Evolutionary conservation across 1,284 basidiomycete genomes (phyloP), one percentile per base, ranked within the genome.

Genomic region (Ustilago sp.): DNA sequence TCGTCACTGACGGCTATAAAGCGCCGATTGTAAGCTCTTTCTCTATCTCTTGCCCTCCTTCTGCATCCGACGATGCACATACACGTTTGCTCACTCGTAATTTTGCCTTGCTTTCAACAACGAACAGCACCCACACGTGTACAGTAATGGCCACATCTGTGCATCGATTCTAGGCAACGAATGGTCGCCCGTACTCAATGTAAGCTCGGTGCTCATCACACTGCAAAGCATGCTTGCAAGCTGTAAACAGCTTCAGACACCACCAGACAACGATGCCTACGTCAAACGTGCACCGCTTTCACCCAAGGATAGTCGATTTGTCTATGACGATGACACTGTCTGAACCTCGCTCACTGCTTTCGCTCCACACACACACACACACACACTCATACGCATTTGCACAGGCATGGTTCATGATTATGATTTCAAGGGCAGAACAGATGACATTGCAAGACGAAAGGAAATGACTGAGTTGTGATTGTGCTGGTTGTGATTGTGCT

Each of bases 221-320:
- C 63, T 85, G 9, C 84, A 85, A 60, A 82, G 80, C 74, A 85
- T 85, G 84, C 78, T 85, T 0, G 84, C 84, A 12, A 80, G 77
- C 55, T 81, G 78, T 39, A 85, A 83, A 51, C 77, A 80, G 61
- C 76, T 81, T 19, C 75, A 83, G 57, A 55, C 68, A 41, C 84
- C 84, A 31, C 77, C 75, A 34, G 84, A 83, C 59, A 84, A 85
- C 62, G 81, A 83, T 32, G 54, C 76, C 12, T 85, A 85, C 56
- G 79, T 83, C 51, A 76, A 77, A 28, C 69, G 66, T 23, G 83
- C 83, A 2, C 83, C 83, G 8, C 41, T 80, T 47, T 79, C 75
- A 4, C 80, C 82, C 34, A 83, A 83, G 58, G 72, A 81, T 35
- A 81, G 80, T 39, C 57, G 67, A 5, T 83, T 72, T 41, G 77